These are phyloP conservation scores for Fusarium subglutinans DNA, from an alignment of 2,329 filamentous ascomycete genomes.

Conservation along the genomic window DNA sequence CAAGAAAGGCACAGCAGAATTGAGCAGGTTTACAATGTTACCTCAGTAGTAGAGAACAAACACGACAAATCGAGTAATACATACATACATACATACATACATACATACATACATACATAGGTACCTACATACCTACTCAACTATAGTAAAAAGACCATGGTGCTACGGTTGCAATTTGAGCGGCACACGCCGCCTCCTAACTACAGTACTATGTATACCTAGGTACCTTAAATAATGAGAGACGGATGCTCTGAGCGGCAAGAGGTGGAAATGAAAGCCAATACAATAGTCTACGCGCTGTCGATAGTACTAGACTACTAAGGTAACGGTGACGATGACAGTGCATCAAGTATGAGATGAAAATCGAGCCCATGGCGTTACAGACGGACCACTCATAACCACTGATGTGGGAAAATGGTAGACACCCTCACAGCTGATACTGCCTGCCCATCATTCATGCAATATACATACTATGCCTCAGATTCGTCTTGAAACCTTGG, in stretches of 20 bases:
- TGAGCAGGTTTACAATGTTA: not conserved
- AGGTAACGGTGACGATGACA: not conserved
- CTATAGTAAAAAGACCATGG: not conserved
- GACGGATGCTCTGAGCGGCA: not conserved
- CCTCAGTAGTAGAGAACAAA: not conserved
- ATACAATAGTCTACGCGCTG: not conserved
- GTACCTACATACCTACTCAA: not conserved
- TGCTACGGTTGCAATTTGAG: conserved; percentile 2
- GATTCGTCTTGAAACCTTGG: not conserved
- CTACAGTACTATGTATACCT: not conserved
- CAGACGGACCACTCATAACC: not conserved
- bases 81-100: no score
- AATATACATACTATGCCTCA: not conserved
- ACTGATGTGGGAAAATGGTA: not conserved
- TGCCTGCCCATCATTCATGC: conserved; percentile 4
- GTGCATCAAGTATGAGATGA: not conserved
- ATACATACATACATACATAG: not conserved
- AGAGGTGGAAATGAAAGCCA: not conserved
- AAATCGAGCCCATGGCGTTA: conserved; percentile 1
- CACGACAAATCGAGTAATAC: not conserved
- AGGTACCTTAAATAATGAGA: not conserved
- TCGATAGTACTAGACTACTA: not conserved
- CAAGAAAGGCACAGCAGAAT: not conserved
- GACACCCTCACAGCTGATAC: conserved; percentile 9
- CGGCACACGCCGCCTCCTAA: not conserved